These are phyloP conservation scores for Creolimax fragrantissima DNA, from an alignment of 78 protist species.

Conservation along the genomic window DNA sequence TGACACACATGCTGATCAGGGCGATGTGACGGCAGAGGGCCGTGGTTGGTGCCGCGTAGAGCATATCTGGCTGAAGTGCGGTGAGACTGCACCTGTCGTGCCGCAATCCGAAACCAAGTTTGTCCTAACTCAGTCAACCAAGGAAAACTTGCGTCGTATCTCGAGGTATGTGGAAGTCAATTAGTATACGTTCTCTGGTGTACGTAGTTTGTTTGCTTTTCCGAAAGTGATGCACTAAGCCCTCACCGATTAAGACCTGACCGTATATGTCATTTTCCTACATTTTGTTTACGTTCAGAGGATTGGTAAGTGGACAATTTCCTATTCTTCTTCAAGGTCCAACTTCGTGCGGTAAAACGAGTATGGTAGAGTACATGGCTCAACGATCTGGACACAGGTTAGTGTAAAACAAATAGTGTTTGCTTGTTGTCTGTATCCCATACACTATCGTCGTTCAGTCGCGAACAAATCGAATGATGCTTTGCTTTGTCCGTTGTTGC, in stretches of 20 bases:
- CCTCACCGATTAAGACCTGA: too few relatives aligned
- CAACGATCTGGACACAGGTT: conserved; percentile 71
- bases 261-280: too few relatives aligned
- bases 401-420: too few relatives aligned
- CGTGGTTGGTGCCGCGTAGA: background rate
- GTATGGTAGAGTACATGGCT: conserved; percentile 90
- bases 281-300: too few relatives aligned
- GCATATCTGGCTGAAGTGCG: conserved; percentile 14
- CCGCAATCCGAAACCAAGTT: background rate
- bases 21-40: background rate
- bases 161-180: too few relatives aligned
- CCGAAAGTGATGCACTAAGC: too few relatives aligned
- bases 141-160: conserved; percentile 43
- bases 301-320: conserved; percentile 39
- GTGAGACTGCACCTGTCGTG: background rate
- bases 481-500: too few relatives aligned
- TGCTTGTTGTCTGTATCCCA: background rate
- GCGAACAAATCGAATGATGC: conserved; percentile 46
- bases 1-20: background rate
- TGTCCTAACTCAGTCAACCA: background rate
- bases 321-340: conserved; percentile 92
- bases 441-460: too few relatives aligned
- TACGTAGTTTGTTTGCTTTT: too few relatives aligned
- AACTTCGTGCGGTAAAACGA: conserved; percentile 87
- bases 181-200: too few relatives aligned